Percentiles rank a stretch among this genome's conserved stretches.
Conservation (phyloP, 2,329 filamentous ascomycete genomes). For the Diaporthe ampelina region DNA sequence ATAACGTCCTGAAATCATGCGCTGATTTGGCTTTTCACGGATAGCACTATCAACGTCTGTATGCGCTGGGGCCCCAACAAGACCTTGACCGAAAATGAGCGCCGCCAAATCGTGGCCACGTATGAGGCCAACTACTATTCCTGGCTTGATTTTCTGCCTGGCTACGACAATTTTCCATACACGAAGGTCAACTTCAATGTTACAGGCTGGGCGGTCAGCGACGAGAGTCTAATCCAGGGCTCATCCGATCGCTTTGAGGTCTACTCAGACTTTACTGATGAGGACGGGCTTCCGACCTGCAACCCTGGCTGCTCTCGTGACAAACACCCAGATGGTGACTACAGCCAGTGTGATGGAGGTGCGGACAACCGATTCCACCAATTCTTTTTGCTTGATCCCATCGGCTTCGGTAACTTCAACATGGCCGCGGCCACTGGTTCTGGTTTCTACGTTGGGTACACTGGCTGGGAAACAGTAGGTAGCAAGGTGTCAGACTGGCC, state of each 20-base stretch:
- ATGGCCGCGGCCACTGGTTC: background rate
- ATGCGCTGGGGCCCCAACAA: background rate
- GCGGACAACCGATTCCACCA: background rate
- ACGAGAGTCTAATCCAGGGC: background rate
- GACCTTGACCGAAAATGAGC: background rate
- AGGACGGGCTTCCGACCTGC: background rate
- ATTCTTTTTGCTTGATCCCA: background rate
- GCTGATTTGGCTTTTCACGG: background rate
- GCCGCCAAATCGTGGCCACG: background rate
- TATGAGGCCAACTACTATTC: background rate
- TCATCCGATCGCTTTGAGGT: background rate
- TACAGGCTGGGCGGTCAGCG: background rate
- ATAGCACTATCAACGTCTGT: background rate
- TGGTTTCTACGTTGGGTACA: background rate
- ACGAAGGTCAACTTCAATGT: background rate
- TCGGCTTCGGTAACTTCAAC: background rate
- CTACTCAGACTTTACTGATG: background rate
- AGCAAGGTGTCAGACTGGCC: constrained; percentile 1
- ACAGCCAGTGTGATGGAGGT: background rate
- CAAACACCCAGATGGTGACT: background rate
- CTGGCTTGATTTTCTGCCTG: background rate
- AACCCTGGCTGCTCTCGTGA: background rate
- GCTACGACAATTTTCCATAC: background rate
- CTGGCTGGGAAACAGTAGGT: background rate
- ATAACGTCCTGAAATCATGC: background rate